A percentile compares a stretch with the other conserved stretches of the same genome.
phyloP scores from a whole-genome alignment of 1,139 yeast species.

The Cylindricascospora bacillispora region DNA sequence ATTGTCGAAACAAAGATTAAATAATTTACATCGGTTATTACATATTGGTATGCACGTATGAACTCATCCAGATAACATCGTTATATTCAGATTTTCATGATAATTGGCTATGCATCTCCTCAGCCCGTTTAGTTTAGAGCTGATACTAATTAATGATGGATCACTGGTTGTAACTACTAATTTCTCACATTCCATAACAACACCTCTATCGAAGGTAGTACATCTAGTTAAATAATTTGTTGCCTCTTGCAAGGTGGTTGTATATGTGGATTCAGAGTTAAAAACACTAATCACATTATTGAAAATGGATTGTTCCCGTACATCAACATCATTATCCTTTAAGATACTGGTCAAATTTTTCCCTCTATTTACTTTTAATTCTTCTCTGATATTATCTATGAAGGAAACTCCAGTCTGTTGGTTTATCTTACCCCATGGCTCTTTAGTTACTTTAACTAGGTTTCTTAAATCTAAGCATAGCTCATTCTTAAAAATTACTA shows the following conservation, averaged over 20 bases:
- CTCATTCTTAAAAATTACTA: conserved; percentile 20
- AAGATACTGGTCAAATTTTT: conserved; percentile 15
- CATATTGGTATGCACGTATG: conserved; percentile 2
- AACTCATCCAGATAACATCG: no score
- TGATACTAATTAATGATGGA: conserved; percentile 32
- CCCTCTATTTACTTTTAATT: conserved; percentile 15
- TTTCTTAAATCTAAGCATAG: conserved; percentile 22
- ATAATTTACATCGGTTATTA: conserved; percentile 2
- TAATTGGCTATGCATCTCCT: conserved; percentile 27
- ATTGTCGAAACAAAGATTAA: conserved; percentile 14
- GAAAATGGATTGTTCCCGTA: conserved; percentile 20
- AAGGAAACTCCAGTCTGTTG: conserved; percentile 22
- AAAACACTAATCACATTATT: conserved; percentile 16
- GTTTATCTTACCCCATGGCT: conserved; percentile 28
- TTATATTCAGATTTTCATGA: conserved; percentile 20
- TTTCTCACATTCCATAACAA: conserved; percentile 32
- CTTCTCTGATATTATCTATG: conserved; percentile 19
- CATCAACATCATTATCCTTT: conserved; percentile 14
- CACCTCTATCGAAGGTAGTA: conserved; percentile 28
- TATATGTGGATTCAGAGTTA: conserved; percentile 11
- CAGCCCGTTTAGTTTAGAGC: conserved; percentile 30
- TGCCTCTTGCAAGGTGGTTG: conserved; percentile 22
- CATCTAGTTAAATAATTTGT: conserved; percentile 27
- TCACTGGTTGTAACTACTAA: conserved; percentile 33
- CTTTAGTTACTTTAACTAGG: conserved; percentile 20